phyloP scores from a whole-genome alignment of 1,284 basidiomycete genomes.

The Fereydounia khargensis region DNA sequence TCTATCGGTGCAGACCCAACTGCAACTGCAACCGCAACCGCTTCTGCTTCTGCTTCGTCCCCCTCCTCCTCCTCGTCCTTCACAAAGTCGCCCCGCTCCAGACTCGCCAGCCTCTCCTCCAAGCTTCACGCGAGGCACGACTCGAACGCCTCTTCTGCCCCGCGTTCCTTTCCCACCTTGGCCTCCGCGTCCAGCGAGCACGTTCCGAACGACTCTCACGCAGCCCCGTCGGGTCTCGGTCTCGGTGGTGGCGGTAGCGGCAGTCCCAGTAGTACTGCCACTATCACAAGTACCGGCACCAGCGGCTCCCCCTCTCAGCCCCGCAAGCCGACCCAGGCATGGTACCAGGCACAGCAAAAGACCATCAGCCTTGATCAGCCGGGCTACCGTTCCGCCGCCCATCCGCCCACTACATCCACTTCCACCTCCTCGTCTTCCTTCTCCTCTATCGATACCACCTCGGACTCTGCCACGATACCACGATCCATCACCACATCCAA shows the following conservation, averaged over 20 bases:
- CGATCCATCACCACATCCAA: background rate
- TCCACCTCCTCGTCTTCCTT: slow-evolving; percentile 29
- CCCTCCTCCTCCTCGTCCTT: too few relatives aligned
- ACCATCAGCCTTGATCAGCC: slow-evolving; percentile 24
- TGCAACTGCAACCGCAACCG: too few relatives aligned
- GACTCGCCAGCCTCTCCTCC: slow-evolving; percentile 17
- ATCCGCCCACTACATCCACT: slow-evolving; percentile 7
- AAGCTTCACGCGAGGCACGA: slow-evolving; percentile 9
- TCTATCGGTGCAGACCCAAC: too few relatives aligned
- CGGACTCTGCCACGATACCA: too few relatives aligned
- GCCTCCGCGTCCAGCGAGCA: background rate
- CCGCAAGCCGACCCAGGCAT: slow-evolving; percentile 29
- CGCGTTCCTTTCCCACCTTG: background rate
- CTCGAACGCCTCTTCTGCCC: background rate
- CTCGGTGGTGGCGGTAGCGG: background rate
- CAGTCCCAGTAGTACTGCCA: background rate
- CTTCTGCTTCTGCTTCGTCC: too few relatives aligned
- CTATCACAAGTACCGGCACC: too few relatives aligned
- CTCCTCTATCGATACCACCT: too few relatives aligned
- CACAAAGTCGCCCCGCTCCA: too few relatives aligned
- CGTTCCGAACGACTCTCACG: background rate
- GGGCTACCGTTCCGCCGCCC: slow-evolving; percentile 2
- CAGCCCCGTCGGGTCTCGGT: background rate
- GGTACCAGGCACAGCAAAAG: slow-evolving; percentile 36
- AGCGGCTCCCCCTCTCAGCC: too few relatives aligned